These are phyloP conservation scores for Botrytis deweyae DNA, from an alignment of 2,329 filamentous ascomycete genomes.

Conservation along the genomic window DNA sequence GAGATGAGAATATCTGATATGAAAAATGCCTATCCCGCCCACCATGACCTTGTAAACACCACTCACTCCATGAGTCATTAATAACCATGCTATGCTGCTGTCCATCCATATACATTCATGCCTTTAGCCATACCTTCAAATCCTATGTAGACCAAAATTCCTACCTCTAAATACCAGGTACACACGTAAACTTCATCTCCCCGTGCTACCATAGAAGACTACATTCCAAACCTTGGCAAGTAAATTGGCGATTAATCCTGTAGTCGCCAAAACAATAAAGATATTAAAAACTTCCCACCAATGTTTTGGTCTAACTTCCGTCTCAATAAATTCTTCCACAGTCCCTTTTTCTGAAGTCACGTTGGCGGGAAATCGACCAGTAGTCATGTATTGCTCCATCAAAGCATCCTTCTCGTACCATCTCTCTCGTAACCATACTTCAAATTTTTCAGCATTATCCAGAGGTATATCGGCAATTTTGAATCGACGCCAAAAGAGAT, in stretches of 20 bases:
- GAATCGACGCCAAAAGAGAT: conserved; percentile 94
- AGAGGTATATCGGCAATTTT: conserved; percentile 77
- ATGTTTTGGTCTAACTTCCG: conserved; percentile 37
- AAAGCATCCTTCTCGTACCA: conserved; percentile 93
- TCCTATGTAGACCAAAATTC: neutral
- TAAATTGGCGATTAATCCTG: conserved; percentile 35
- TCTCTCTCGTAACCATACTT: conserved; percentile 77
- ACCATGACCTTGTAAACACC: conserved; percentile 1
- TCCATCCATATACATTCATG: conserved; percentile 8
- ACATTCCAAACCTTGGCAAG: conserved; percentile 31
- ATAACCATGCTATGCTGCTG: conserved; percentile 11
- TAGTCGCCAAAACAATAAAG: conserved; percentile 36
- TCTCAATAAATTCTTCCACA: conserved; percentile 37
- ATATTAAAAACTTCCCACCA: conserved; percentile 39
- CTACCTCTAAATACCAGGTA: neutral
- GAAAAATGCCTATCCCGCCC: conserved; percentile 10
- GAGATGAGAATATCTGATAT: conserved; percentile 13
- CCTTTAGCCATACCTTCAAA: neutral
- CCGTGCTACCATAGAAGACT: neutral
- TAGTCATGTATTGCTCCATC: conserved; percentile 77
- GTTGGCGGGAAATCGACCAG: conserved; percentile 69
- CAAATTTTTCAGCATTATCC: conserved; percentile 70
- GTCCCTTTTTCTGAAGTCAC: conserved; percentile 25
- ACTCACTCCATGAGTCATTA: conserved; percentile 3
- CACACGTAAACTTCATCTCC: neutral